Evolutionary conservation across 2,329 filamentous ascomycete species (phyloP).

Genomic region (Dothideomycetidae sp.): DNA sequence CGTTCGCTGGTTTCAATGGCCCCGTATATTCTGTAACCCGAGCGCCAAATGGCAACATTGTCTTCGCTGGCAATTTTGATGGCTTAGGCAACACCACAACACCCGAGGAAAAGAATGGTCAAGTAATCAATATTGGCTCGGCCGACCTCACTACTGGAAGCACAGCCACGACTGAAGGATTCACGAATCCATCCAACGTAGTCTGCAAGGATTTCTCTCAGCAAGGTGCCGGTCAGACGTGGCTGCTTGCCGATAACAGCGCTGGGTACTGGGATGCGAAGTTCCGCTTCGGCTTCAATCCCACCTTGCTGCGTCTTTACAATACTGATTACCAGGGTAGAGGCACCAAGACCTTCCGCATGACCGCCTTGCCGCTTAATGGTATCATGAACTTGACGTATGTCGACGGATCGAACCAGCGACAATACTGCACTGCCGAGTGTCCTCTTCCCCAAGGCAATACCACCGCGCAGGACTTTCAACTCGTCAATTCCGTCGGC

Average conservation of each 20-base stretch:
- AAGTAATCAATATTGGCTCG: conserved; percentile 72
- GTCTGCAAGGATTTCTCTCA: conserved; percentile 58
- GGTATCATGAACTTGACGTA: conserved; percentile 97
- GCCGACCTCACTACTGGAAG: conserved; percentile 57
- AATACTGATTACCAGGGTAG: conserved; percentile 76
- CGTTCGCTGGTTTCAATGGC: conserved; percentile 90
- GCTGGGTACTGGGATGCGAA: conserved; percentile 71
- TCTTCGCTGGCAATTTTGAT: conserved; percentile 85
- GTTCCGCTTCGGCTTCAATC: conserved; percentile 72
- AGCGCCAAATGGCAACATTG: conserved; percentile 64
- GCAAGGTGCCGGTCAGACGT: conserved; percentile 63
- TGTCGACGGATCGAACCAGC: conserved; percentile 55
- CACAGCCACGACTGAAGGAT: conserved; percentile 47
- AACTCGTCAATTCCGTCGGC: conserved; percentile 73
- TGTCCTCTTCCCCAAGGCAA: conserved; percentile 69
- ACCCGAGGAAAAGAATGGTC: conserved; percentile 52
- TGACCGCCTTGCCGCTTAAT: conserved; percentile 68
- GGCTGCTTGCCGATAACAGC: conserved; percentile 62
- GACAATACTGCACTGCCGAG: conserved; percentile 59
- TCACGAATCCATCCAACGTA: conserved; percentile 64
- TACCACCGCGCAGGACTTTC: conserved; percentile 69
- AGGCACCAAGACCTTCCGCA: conserved; percentile 73
- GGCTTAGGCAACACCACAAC: conserved; percentile 69
- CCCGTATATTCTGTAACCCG: conserved; percentile 76
- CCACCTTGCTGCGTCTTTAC: conserved; percentile 73